Conservation (phyloP, 2,329 filamentous ascomycete species). For the Colletotrichum sidae region DNA sequence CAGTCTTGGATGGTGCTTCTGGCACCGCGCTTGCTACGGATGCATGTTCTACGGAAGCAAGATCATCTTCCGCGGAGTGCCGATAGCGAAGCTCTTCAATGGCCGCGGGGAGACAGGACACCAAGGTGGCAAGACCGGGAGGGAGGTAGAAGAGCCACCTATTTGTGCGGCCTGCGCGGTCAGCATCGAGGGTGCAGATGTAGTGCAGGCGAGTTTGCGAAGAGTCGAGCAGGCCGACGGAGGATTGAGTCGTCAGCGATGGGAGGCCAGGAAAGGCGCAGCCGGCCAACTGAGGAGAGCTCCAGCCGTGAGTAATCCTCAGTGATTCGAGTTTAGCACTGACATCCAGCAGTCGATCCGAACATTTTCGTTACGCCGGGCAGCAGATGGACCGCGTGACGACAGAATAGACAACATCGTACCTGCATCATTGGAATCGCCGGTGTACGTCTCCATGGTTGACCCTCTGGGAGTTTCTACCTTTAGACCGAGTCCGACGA, state of each 20-base stretch:
- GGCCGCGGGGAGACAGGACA: constrained; percentile 36
- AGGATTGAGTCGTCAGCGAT: constrained; percentile 58
- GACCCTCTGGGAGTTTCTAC: constrained; percentile 60
- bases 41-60: constrained; percentile 64
- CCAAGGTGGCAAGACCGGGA: constrained; percentile 39
- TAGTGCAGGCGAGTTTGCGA: constrained; percentile 56
- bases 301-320: constrained; percentile 24
- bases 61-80: constrained; percentile 49
- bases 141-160: constrained; percentile 60
- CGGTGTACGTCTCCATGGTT: constrained; percentile 62
- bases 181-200: constrained; percentile 51
- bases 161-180: constrained; percentile 61
- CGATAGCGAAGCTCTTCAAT: constrained; percentile 49
- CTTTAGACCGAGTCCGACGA: constrained; percentile 61
- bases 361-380: constrained; percentile 12
- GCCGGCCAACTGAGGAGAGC: constrained; percentile 30
- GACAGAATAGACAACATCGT: constrained; percentile 21
- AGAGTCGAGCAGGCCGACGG: constrained; percentile 58
- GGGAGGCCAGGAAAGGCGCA: constrained; percentile 48
- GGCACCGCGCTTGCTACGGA: constrained; percentile 67
- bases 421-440: constrained; percentile 37
- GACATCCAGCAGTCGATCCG: constrained; percentile 15
- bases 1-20: constrained; percentile 71
- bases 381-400: constrained; percentile 11
- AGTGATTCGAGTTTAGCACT: background rate